Evolutionary conservation across 2,329 filamentous ascomycete genomes (phyloP).

Genomic region (Hymenoscyphus scutula): DNA sequence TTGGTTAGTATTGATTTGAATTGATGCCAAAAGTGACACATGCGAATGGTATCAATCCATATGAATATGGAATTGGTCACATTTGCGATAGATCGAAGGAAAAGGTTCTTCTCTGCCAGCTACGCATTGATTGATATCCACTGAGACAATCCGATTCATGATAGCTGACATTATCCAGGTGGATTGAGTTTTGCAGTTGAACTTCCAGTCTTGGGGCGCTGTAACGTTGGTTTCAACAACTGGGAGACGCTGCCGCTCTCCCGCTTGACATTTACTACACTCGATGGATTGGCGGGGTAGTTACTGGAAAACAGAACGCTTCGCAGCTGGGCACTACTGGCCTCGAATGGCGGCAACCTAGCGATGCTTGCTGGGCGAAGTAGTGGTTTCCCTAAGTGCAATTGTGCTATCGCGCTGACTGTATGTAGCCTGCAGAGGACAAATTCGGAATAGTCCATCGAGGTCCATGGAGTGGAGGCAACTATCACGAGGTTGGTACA

Average conservation of each 20-base stretch:
- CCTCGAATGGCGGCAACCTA: no score
- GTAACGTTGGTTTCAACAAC: not conserved
- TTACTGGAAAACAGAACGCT: not conserved
- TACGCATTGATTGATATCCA: constrained; percentile 3
- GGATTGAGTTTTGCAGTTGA: not conserved
- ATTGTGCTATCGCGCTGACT: not conserved
- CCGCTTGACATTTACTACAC: not conserved
- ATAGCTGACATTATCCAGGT: not conserved
- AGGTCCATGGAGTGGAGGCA: not conserved
- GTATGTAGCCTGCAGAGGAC: not conserved
- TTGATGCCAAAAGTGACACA: not conserved
- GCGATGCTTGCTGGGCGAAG: not conserved
- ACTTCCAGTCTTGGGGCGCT: not conserved
- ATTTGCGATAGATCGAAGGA: not conserved
- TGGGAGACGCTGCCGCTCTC: not conserved
- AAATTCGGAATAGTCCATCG: not conserved
- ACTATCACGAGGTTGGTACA: not conserved
- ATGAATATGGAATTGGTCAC: not conserved
- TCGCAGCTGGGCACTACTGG: not conserved
- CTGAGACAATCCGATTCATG: not conserved
- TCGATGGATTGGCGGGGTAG: not conserved
- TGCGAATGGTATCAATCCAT: not conserved
- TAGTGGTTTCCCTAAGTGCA: not conserved
- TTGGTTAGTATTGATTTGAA: constrained; percentile 14
- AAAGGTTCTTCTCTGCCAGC: not conserved